Evolutionary conservation across 2,329 filamentous ascomycete species (phyloP).

Genomic region (Hypoxylon sp.): DNA sequence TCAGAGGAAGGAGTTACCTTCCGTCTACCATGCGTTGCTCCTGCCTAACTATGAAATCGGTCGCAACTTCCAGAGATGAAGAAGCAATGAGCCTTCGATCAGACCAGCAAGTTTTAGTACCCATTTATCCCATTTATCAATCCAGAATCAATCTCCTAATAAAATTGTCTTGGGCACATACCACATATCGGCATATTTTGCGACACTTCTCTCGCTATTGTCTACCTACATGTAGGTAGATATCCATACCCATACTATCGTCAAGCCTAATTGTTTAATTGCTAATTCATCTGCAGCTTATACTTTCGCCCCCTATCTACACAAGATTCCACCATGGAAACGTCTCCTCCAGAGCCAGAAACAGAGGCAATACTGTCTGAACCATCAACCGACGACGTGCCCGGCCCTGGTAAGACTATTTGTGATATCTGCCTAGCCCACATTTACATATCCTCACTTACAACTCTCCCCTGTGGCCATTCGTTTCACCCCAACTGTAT

Average conservation of each 20-base stretch:
- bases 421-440: slow-evolving; percentile 11
- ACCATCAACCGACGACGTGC: not conserved
- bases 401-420: not conserved
- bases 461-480: slow-evolving; percentile 35
- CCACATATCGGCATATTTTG: not conserved
- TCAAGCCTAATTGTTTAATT: not conserved
- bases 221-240: no score
- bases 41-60: not conserved
- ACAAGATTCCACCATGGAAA: not conserved
- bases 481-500: slow-evolving; percentile 22
- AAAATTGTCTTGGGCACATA: not conserved
- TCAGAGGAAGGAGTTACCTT: not conserved
- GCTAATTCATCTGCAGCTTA: not conserved
- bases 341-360: not conserved
- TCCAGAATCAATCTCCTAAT: not conserved
- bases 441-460: not conserved
- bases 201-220: not conserved
- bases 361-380: not conserved
- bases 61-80: not conserved
- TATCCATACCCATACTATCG: slow-evolving; percentile 17
- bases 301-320: not conserved
- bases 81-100: not conserved
- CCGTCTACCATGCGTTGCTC: not conserved
- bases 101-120: not conserved
- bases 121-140: not conserved